Base-by-base conservation (phyloP, 176 grass and related monocot genomes). In the Pontederia crassipes region DNA sequence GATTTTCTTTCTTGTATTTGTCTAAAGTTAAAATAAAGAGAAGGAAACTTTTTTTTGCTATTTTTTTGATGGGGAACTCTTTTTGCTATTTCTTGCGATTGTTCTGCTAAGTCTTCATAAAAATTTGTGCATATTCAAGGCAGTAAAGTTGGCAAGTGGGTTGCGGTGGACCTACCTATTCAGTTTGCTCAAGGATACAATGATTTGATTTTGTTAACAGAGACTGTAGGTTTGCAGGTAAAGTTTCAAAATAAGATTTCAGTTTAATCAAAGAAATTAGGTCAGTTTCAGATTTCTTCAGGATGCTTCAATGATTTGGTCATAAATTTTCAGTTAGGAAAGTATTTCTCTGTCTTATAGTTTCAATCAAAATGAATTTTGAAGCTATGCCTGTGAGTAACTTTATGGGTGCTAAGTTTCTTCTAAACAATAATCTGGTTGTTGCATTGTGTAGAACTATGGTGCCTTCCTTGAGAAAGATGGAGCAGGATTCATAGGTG, bases 381-480 rank as follows among this genome's bases (percentile, higher is more conserved):
- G 32, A 40, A 40, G 32, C 32, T 4, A 40, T 40, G 32, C 32
- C 6, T 40, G 32, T 40, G 32, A 7, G 32, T 4, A 40, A 40
- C 32, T 40, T 40, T 40, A 7, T 7, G 32, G 6, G 6, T 40
- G 32, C 32, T 40, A 40, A 7, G 32, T 40, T 40, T 40, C 32
- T 40, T 40, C 4, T 40, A 40, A 40, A 40, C 32, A 1, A 40
- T 3, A 40, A 4, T 40, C 58, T 6, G 59, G 8, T 73, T 79
- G n/a, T 68, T 54, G 70, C 50, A 7, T 72, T 2, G 10, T 55
- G 46, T 77, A 95, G 91, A 96, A 96, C 54, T 96, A 90, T 83
- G 92, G 92, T 70, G 92, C 87, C 62, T 96, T 90, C 81, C 83
- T 96, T 80, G 92, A 96, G 86, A 90, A 88, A 61, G 92, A 96